phyloP scores from a whole-genome alignment of 2,329 filamentous ascomycete genomes.

The Eutypa lata region DNA sequence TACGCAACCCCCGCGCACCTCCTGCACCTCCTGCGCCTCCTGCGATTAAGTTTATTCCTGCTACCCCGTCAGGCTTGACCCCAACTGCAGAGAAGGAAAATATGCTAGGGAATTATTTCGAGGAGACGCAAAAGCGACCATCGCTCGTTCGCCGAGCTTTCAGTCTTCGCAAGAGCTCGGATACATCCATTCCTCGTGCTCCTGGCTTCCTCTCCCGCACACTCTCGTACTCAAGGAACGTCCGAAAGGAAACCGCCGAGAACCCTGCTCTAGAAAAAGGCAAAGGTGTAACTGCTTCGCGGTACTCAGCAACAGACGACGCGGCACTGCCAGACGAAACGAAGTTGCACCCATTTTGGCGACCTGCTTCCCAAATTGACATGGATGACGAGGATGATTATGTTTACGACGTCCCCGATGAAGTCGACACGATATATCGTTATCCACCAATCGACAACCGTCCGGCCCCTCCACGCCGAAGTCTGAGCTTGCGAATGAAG shows the following conservation, averaged over 20 bases:
- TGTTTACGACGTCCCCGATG: conserved; percentile 29
- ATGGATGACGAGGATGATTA: conserved; percentile 26
- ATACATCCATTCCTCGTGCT: conserved; percentile 39
- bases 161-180: conserved; percentile 45
- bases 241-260: conserved; percentile 28
- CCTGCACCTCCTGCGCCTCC: conserved; percentile 48
- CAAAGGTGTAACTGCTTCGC: conserved; percentile 25
- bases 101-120: conserved; percentile 53
- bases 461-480: conserved; percentile 38
- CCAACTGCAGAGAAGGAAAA: conserved; percentile 50
- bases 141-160: conserved; percentile 55
- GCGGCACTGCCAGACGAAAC: conserved; percentile 46
- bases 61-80: conserved; percentile 59
- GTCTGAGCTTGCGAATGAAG: conserved; percentile 52
- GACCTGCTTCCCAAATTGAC: conserved; percentile 43
- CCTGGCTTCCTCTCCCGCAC: conserved; percentile 46
- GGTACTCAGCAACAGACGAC: conserved; percentile 42
- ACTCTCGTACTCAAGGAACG: conserved; percentile 49
- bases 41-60: conserved; percentile 58
- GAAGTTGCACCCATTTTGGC: conserved; percentile 60
- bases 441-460: conserved; percentile 51
- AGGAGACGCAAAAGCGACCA: conserved; percentile 43
- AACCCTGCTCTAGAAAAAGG: conserved; percentile 21
- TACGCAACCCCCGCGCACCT: conserved; percentile 60
- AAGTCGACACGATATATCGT: conserved; percentile 34